Evolutionary conservation across 1,284 basidiomycete genomes (phyloP).

Genomic region (Trametes hirsuta): DNA sequence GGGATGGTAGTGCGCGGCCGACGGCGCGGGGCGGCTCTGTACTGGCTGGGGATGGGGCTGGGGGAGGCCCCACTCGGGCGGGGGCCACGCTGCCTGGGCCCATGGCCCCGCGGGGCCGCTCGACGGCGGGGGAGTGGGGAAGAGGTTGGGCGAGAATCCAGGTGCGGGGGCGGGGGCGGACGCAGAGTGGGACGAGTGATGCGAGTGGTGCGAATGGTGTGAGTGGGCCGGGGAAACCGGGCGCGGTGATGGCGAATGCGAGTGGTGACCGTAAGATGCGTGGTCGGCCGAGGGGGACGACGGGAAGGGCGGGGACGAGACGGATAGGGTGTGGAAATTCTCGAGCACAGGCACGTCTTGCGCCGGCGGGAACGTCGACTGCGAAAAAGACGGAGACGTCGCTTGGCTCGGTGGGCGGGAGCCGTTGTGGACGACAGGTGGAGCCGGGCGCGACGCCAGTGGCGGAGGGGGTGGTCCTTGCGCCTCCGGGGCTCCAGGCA

Average conservation of each 20-base stretch:
- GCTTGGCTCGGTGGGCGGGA: constrained; percentile 10
- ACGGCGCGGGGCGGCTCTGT: background rate
- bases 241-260: constrained; percentile 22
- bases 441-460: constrained; percentile 6
- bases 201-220: constrained; percentile 18
- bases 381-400: background rate
- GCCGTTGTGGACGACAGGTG: constrained; percentile 10
- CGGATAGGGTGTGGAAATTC: constrained; percentile 11
- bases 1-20: constrained; percentile 6
- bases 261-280: constrained; percentile 2
- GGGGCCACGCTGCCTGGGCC: constrained; percentile 49
- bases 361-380: background rate
- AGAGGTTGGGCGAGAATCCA: constrained; percentile 11
- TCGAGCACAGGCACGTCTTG: constrained; percentile 9
- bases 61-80: constrained; percentile 45
- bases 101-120: constrained; percentile 17
- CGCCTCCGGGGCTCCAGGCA: background rate
- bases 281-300: constrained; percentile 15
- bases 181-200: constrained; percentile 16
- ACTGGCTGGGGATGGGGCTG: constrained; percentile 4
- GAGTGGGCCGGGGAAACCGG: constrained; percentile 19
- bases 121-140: constrained; percentile 11
- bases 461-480: constrained; percentile 15
- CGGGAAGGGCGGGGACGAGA: constrained; percentile 8
- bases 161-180: constrained; percentile 11